A percentile compares a stretch with the other conserved stretches of the same genome.
phyloP scores from a whole-genome alignment of 1,284 basidiomycete genomes.

The Fomitiporia mediterranea region DNA sequence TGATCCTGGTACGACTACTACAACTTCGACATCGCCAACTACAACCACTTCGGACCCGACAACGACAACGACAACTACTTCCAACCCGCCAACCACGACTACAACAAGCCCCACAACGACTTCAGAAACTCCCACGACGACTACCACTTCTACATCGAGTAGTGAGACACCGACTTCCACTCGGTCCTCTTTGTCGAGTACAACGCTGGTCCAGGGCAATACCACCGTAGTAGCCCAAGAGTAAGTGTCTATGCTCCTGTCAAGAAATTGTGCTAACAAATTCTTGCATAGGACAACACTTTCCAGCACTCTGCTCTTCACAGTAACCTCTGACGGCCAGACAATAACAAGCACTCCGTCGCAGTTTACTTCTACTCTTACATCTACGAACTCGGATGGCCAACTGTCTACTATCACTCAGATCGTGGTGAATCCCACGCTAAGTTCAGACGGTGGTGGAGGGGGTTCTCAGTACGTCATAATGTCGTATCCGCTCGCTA shows the following conservation, averaged over 20 bases:
- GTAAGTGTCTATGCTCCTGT: not conserved
- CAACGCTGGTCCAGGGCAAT: not conserved
- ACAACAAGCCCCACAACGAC: constrained; percentile 22
- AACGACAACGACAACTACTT: constrained; percentile 4
- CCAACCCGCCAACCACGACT: constrained; percentile 21
- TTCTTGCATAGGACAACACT: constrained; percentile 48
- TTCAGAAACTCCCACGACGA: constrained; percentile 20
- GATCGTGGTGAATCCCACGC: constrained; percentile 55
- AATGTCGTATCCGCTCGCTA: constrained; percentile 17
- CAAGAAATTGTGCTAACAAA: constrained; percentile 11
- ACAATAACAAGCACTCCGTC: constrained; percentile 47
- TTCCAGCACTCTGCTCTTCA: constrained; percentile 46
- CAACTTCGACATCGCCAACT: constrained; percentile 18
- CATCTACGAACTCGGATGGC: constrained; percentile 51
- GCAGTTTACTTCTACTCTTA: constrained; percentile 50
- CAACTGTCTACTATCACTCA: constrained; percentile 51
- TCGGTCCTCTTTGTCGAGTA: not conserved
- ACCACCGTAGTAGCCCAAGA: constrained; percentile 8
- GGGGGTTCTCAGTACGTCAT: constrained; percentile 39
- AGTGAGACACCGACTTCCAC: constrained; percentile 11
- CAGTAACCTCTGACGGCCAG: constrained; percentile 53
- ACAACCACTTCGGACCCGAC: constrained; percentile 13
- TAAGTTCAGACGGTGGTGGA: constrained; percentile 43
- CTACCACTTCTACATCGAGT: constrained; percentile 16
- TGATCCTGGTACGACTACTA: constrained; percentile 21